Evolutionary conservation across 805 yeast genomes (phyloP).

Genomic region (Hanseniaspora meyeri): DNA sequence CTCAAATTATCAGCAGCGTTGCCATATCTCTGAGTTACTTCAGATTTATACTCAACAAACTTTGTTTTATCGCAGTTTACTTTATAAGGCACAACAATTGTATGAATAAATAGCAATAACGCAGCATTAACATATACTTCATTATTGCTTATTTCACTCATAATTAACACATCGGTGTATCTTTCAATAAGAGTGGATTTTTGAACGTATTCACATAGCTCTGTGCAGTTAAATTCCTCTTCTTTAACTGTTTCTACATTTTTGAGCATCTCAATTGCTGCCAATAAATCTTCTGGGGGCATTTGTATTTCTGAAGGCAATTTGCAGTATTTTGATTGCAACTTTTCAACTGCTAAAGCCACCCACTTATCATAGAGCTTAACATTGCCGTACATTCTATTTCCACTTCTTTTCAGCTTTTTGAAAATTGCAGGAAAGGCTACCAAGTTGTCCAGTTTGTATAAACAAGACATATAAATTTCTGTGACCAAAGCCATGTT

Average conservation of each 20-base stretch:
- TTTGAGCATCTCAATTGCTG: background rate
- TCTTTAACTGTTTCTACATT: background rate
- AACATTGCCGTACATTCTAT: constrained; percentile 48
- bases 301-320: background rate
- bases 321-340: background rate
- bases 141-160: background rate
- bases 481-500: constrained; percentile 59
- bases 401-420: constrained; percentile 63
- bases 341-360: background rate
- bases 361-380: background rate
- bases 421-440: constrained; percentile 50
- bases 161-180: background rate
- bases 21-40: background rate
- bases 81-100: background rate
- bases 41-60: background rate
- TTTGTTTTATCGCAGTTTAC: background rate
- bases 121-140: background rate
- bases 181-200: background rate
- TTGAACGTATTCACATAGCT: background rate
- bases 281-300: background rate
- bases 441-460: constrained; percentile 42
- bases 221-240: background rate
- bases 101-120: background rate
- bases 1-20: background rate
- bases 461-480: constrained; percentile 48